A percentile compares a stretch with the other conserved stretches of the same genome.
Evolutionary conservation across 192 early-diverging fungal species (phyloP).

Genomic region (Mortierella hygrophila): DNA sequence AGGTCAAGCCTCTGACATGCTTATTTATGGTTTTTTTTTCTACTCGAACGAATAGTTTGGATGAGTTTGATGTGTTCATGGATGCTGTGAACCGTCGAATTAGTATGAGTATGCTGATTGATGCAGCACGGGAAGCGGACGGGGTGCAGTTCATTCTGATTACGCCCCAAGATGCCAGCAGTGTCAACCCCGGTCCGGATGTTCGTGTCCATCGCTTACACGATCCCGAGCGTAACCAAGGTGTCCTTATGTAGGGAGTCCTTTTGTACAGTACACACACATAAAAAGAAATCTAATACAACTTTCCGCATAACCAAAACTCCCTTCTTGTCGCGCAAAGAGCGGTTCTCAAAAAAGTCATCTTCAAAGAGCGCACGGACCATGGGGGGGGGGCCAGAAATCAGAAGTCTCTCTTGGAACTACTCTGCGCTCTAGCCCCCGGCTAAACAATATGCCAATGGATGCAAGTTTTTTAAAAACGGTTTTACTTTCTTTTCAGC

Average conservation of each 20-base stretch:
- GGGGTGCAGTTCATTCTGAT: slow-evolving; percentile 96
- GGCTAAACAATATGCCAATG: too few relatives aligned
- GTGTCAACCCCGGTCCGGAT: slow-evolving; percentile 67
- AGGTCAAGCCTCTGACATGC: too few relatives aligned
- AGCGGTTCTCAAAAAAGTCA: too few relatives aligned
- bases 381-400: too few relatives aligned
- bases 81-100: slow-evolving; percentile 95
- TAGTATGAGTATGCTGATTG: slow-evolving; percentile 92
- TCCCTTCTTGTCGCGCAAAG: too few relatives aligned
- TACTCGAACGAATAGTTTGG: slow-evolving; percentile 66
- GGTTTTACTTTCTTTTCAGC: too few relatives aligned
- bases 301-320: background rate
- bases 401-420: too few relatives aligned
- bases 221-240: slow-evolving; percentile 69
- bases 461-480: too few relatives aligned
- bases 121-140: slow-evolving; percentile 75
- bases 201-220: slow-evolving; percentile 70
- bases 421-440: too few relatives aligned
- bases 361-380: too few relatives aligned
- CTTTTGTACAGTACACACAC: background rate
- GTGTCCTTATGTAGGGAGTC: background rate
- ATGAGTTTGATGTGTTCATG: slow-evolving; percentile 99
- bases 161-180: slow-evolving; percentile 92
- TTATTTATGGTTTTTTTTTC: background rate
- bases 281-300: background rate